Percentiles rank a stretch among this genome's conserved stretches.
phyloP scores from a whole-genome alignment of 768 basidiomycete species.

The Austroboletus festivus region DNA sequence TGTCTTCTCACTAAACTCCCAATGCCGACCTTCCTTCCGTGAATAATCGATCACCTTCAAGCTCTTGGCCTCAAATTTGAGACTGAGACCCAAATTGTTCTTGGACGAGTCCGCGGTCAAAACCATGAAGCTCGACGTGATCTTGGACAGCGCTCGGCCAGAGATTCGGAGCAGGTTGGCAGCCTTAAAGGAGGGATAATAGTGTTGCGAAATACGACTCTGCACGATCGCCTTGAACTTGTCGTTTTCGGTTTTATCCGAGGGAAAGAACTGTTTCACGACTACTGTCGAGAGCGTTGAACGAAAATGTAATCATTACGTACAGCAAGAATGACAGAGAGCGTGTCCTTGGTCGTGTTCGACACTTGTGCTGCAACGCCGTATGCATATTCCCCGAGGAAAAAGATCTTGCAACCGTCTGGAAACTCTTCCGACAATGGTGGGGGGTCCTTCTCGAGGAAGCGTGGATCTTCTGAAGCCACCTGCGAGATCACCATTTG shows the following conservation, averaged over 20 bases:
- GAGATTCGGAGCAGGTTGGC: slow-evolving; percentile 73
- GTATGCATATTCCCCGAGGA: slow-evolving; percentile 92
- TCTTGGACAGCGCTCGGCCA: slow-evolving; percentile 78
- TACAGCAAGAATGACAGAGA: slow-evolving; percentile 89
- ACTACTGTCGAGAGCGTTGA: slow-evolving; percentile 1
- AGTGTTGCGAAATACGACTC: slow-evolving; percentile 47
- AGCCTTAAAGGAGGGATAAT: slow-evolving; percentile 77
- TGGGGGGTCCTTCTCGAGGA: slow-evolving; percentile 76
- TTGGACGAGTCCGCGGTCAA: slow-evolving; percentile 72
- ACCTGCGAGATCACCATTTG: slow-evolving; percentile 84
- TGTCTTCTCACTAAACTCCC: slow-evolving; percentile 94
- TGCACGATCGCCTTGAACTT: slow-evolving; percentile 70
- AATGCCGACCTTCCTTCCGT: slow-evolving; percentile 73
- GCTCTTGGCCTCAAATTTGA: slow-evolving; percentile 94
- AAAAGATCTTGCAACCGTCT: slow-evolving; percentile 87
- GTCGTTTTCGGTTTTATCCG: slow-evolving; percentile 75
- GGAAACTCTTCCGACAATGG: slow-evolving; percentile 88
- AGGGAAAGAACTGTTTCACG: slow-evolving; percentile 71
- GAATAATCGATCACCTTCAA: slow-evolving; percentile 94
- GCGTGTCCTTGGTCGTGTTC: slow-evolving; percentile 58
- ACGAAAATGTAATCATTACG: slow-evolving; percentile 14
- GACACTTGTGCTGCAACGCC: slow-evolving; percentile 93
- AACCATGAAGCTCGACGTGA: slow-evolving; percentile 93
- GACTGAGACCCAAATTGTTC: slow-evolving; percentile 85
- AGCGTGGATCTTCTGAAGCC: slow-evolving; percentile 85